A percentile compares a stretch with the other conserved stretches of the same genome.
These are phyloP conservation scores for Rhododendron mucronatum DNA, from an alignment of 148 eudicot genomes.

Conservation along the genomic window DNA sequence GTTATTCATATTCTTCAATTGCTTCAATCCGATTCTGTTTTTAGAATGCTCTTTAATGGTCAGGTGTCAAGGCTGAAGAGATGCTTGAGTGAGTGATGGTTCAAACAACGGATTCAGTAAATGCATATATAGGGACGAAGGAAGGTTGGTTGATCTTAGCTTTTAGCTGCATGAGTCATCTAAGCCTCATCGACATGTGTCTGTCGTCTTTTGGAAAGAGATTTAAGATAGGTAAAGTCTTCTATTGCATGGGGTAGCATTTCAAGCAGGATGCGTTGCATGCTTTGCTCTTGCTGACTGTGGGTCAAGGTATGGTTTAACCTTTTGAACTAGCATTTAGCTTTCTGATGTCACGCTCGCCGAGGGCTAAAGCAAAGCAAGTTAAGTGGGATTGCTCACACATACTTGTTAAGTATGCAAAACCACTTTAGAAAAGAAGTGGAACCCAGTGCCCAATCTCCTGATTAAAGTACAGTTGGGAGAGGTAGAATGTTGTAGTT, in stretches of 20 bases:
- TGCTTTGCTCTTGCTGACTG: not conserved
- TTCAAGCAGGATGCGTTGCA: not conserved
- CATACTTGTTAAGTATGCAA: not conserved
- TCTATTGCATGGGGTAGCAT: not conserved
- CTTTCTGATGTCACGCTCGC: not conserved
- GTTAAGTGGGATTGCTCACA: not conserved
- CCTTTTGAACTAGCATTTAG: not conserved
- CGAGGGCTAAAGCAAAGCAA: not conserved
- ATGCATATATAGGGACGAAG: constrained; percentile 11
- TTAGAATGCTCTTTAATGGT: not conserved
- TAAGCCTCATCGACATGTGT: constrained; percentile 14
- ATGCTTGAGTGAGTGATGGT: not conserved
- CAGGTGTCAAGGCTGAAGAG: not conserved
- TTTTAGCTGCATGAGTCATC: constrained; percentile 13
- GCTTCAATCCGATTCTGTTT: not conserved
- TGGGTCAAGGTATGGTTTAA: not conserved
- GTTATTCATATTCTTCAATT: constrained; percentile 14
- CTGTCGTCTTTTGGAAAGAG: not conserved
- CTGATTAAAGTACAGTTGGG: not conserved
- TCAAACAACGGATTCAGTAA: not conserved
- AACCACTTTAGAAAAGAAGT: not conserved
- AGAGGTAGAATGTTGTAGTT: not conserved
- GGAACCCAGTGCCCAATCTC: not conserved
- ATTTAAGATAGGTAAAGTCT: not conserved
- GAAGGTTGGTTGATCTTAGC: not conserved